phyloP scores from a whole-genome alignment of 148 eudicot species.

The Oxyria digyna region DNA sequence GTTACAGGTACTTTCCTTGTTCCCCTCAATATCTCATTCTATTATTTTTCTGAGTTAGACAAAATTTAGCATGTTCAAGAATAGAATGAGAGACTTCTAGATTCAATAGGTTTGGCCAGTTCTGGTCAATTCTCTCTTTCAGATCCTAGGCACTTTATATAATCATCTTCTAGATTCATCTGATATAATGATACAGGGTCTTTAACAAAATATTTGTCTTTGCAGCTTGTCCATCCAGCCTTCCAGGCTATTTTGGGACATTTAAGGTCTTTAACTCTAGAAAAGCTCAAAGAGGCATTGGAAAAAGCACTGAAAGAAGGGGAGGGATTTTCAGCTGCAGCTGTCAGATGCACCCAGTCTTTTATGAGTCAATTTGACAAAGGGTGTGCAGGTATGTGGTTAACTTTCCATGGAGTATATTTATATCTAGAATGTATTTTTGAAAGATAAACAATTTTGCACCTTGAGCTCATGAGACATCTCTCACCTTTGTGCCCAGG shows the following conservation, averaged over 20 bases:
- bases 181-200: neutral
- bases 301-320: conserved; percentile 61
- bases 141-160: neutral
- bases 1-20: conserved; percentile 34
- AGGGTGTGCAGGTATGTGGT: conserved; percentile 54
- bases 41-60: neutral
- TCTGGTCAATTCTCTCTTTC: neutral
- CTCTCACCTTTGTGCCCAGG: neutral
- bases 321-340: conserved; percentile 62
- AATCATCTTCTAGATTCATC: neutral
- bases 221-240: conserved; percentile 80
- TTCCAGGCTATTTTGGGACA: conserved; percentile 78
- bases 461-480: neutral
- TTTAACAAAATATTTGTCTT: neutral
- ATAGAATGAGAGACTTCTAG: neutral
- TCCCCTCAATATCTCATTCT: neutral
- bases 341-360: conserved; percentile 36
- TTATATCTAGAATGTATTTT: neutral
- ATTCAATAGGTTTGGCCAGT: neutral
- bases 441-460: neutral
- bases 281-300: conserved; percentile 62
- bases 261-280: conserved; percentile 54
- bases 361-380: conserved; percentile 50
- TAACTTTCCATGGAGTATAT: neutral
- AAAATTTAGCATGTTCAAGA: neutral